These are phyloP conservation scores for Capniomyces stellatus DNA, from an alignment of 371 early-diverging fungal species.

Conservation along the genomic window DNA sequence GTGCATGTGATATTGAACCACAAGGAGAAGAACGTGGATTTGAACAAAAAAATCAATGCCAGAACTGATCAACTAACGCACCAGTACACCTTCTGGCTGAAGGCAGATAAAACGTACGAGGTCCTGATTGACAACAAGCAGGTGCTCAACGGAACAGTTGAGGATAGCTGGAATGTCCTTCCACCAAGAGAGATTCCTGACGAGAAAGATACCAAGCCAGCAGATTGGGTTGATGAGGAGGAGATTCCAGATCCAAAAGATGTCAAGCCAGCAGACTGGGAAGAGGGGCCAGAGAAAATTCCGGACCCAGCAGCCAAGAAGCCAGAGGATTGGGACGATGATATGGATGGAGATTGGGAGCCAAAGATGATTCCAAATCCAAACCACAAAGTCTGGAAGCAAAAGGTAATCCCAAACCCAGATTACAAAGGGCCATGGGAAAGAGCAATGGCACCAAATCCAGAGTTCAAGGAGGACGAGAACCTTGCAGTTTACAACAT, in stretches of 20 bases:
- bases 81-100: constrained; percentile 78
- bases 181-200: constrained; percentile 47
- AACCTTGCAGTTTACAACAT: constrained; percentile 62
- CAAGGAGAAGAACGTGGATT: constrained; percentile 45
- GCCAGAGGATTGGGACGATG: constrained; percentile 88
- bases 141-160: constrained; percentile 88
- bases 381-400: constrained; percentile 60
- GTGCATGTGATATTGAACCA: constrained; percentile 84
- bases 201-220: constrained; percentile 71
- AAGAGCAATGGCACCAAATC: constrained; percentile 75
- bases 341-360: constrained; percentile 61
- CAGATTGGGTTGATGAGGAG: constrained; percentile 61
- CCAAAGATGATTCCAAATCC: constrained; percentile 58
- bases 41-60: constrained; percentile 61
- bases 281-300: constrained; percentile 34
- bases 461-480: constrained; percentile 68
- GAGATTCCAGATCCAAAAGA: constrained; percentile 36
- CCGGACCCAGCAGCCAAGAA: constrained; percentile 72
- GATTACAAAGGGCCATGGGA: constrained; percentile 86
- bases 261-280: constrained; percentile 43
- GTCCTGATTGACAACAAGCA: constrained; percentile 66
- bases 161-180: constrained; percentile 40
- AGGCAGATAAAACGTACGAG: constrained; percentile 79
- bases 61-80: constrained; percentile 61
- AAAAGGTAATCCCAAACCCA: constrained; percentile 80